Evolutionary conservation across 129 eudicot genomes (phyloP).

Genomic region (Escallonia herrerae): DNA sequence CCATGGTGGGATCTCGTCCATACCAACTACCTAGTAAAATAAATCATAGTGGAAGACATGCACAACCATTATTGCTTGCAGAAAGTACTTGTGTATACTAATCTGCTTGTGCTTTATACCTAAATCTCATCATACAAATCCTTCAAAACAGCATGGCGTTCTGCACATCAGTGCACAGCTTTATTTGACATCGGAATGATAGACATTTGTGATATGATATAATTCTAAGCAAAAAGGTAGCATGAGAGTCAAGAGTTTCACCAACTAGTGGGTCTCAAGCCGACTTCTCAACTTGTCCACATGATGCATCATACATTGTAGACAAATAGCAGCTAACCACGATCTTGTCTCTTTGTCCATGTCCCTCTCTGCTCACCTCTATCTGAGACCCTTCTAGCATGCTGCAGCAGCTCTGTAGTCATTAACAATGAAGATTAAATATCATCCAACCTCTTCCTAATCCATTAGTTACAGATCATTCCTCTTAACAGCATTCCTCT

Average conservation of each 20-base stretch:
- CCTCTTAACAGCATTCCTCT: slow-evolving; percentile 4
- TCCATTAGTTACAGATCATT: not conserved
- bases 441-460: slow-evolving; percentile 14
- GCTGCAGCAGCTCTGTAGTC: slow-evolving; percentile 11
- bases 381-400: slow-evolving; percentile 31
- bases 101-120: not conserved
- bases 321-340: slow-evolving; percentile 35
- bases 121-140: no score
- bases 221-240: slow-evolving; percentile 5
- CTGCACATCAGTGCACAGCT: no score
- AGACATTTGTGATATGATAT: no score
- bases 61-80: not conserved
- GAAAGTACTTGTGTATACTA: not conserved
- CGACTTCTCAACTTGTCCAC: slow-evolving; percentile 13
- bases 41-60: not conserved
- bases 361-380: slow-evolving; percentile 29
- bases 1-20: slow-evolving; percentile 3
- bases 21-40: slow-evolving; percentile 6
- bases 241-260: slow-evolving; percentile 13
- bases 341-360: slow-evolving; percentile 41
- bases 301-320: slow-evolving; percentile 7
- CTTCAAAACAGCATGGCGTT: no score
- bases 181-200: no score
- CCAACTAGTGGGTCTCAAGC: slow-evolving; percentile 28
- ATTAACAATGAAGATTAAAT: slow-evolving; percentile 27